phyloP scores from a whole-genome alignment of 169 alveolate genomes.

The Blepharisma undulans region DNA sequence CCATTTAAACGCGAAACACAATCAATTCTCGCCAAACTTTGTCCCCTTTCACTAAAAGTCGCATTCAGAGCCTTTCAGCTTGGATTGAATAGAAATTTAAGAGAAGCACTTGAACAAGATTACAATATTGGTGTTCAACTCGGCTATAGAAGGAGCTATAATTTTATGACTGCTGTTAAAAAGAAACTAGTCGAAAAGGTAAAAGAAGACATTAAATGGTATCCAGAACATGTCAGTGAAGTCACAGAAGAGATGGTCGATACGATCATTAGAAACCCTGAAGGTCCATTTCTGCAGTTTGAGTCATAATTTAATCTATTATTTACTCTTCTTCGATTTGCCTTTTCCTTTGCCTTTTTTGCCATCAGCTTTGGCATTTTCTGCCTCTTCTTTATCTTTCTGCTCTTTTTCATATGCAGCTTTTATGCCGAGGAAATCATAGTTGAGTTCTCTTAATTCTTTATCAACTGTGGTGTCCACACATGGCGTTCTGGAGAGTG shows the following conservation, averaged over 20 bases:
- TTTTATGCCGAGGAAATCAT: constrained; percentile 24
- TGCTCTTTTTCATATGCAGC: constrained; percentile 28
- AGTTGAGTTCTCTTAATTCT: not conserved
- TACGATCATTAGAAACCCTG: not conserved
- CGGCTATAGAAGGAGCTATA: not conserved
- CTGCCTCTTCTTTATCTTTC: constrained; percentile 32
- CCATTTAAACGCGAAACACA: constrained; percentile 39
- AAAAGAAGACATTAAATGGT: constrained; percentile 20
- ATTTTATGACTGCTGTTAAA: not conserved
- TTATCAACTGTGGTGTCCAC: not conserved
- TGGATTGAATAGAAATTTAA: not conserved
- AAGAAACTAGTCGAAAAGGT: not conserved
- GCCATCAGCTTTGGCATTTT: not conserved
- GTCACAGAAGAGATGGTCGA: constrained; percentile 36
- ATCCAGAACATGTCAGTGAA: not conserved
- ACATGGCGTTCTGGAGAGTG: constrained; percentile 54
- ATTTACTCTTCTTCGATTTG: not conserved
- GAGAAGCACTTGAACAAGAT: not conserved
- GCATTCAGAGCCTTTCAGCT: not conserved
- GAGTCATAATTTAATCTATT: not conserved
- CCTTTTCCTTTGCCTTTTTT: not conserved
- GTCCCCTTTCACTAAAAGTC: constrained; percentile 36
- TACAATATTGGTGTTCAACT: not conserved
- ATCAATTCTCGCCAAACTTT: not conserved
- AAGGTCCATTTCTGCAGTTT: constrained; percentile 19